Evolutionary conservation across 257 asterid genomes (phyloP).

Genomic region (Verbascum thapsus): DNA sequence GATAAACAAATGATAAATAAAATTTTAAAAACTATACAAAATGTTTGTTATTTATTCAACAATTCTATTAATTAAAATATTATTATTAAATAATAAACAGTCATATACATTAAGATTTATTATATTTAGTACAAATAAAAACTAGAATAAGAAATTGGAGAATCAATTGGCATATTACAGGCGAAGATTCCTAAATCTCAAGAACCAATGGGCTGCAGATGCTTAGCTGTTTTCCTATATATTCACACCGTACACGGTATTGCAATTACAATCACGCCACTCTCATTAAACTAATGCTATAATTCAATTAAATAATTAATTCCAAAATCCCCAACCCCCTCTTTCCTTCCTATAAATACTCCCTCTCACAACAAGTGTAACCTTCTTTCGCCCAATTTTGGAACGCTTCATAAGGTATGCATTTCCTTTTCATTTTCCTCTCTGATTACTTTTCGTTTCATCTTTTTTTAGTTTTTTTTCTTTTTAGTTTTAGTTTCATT

Average conservation of each 20-base stretch:
- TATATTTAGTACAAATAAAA: no score
- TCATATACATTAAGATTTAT: neutral
- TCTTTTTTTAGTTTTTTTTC: neutral
- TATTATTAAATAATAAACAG: no score
- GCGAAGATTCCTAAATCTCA: slow-evolving; percentile 29
- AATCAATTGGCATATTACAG: slow-evolving; percentile 23
- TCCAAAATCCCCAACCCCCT: neutral
- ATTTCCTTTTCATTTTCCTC: neutral
- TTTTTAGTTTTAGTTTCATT: no score
- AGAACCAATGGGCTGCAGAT: slow-evolving; percentile 29
- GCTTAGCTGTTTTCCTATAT: slow-evolving; percentile 35
- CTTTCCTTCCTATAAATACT: slow-evolving; percentile 50
- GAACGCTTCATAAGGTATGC: slow-evolving; percentile 38
- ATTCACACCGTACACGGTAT: slow-evolving; percentile 27
- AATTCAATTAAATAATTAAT: slow-evolving; percentile 12
- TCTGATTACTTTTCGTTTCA: neutral
- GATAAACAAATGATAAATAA: no score
- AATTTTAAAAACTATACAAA: no score
- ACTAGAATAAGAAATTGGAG: slow-evolving; percentile 14
- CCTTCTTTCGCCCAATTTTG: slow-evolving; percentile 40
- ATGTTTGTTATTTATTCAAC: no score
- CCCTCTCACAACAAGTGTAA: rapidly evolving
- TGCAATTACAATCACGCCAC: slow-evolving; percentile 41
- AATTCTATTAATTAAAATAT: no score
- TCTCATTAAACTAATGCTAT: slow-evolving; percentile 24